Conservation (phyloP, 257 asterid species). For the Fraxinus excelsior region DNA sequence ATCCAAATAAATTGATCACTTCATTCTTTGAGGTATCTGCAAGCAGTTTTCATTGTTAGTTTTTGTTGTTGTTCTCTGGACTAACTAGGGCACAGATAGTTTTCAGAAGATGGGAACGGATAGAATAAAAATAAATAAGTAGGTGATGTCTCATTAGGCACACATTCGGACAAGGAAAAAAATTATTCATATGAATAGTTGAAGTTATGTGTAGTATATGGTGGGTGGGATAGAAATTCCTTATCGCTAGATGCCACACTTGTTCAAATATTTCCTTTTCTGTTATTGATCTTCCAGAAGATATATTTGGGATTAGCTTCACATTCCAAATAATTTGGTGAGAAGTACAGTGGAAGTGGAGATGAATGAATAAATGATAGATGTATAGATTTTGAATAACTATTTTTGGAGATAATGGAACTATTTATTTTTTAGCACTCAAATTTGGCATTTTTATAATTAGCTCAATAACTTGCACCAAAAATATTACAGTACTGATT, state of each 20-base stretch:
- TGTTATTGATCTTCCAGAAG: background rate
- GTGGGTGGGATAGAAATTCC: background rate
- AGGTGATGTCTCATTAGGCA: background rate
- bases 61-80: background rate
- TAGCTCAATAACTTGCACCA: background rate
- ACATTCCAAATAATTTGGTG: background rate
- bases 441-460: background rate
- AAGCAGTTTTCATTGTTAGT: background rate
- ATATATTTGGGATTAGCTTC: background rate
- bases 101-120: background rate
- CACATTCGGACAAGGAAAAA: background rate
- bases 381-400: background rate
- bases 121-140: background rate
- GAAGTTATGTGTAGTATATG: background rate
- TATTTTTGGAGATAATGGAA: background rate
- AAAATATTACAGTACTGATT: background rate
- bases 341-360: background rate
- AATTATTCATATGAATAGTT: background rate
- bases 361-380: background rate
- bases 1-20: constrained; percentile 14
- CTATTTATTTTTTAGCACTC: background rate
- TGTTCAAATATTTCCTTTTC: background rate
- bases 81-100: background rate
- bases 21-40: background rate
- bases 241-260: background rate